A percentile compares a stretch with the other conserved stretches of the same genome.
Evolutionary conservation across 495 filamentous ascomycete genomes (phyloP).

Genomic region (Letharia columbiana): DNA sequence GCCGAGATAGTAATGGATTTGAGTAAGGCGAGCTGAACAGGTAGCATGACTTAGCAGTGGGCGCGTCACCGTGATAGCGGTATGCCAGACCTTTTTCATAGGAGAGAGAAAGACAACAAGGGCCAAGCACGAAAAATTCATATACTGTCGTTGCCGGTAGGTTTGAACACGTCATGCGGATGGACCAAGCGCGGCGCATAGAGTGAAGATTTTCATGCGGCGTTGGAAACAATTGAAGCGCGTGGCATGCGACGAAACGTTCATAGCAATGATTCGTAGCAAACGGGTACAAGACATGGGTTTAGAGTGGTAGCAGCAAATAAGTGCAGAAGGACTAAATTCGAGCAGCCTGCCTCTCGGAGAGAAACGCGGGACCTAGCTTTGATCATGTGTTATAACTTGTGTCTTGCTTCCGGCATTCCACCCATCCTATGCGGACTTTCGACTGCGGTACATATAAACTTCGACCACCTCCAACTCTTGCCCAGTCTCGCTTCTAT

Average conservation of each 20-base stretch:
- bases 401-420: neutral
- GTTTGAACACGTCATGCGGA: neutral
- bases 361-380: neutral
- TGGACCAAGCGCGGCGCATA: neutral
- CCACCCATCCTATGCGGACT: neutral
- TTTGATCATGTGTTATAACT: neutral
- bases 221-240: neutral
- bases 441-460: slow-evolving; percentile 37
- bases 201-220: neutral
- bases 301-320: neutral
- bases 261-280: too few species aligned
- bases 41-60: neutral
- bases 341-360: neutral
- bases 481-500: slow-evolving; percentile 27
- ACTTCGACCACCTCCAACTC: slow-evolving; percentile 53
- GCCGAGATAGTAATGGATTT: neutral
- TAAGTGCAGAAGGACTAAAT: neutral
- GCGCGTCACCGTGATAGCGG: neutral
- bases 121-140: neutral
- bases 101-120: neutral
- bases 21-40: neutral
- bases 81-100: neutral
- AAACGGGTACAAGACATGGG: neutral
- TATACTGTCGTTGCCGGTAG: neutral
- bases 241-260: neutral